Evolutionary conservation across 139 green algal species (phyloP).

Genomic region (Pleodorina starrii): DNA sequence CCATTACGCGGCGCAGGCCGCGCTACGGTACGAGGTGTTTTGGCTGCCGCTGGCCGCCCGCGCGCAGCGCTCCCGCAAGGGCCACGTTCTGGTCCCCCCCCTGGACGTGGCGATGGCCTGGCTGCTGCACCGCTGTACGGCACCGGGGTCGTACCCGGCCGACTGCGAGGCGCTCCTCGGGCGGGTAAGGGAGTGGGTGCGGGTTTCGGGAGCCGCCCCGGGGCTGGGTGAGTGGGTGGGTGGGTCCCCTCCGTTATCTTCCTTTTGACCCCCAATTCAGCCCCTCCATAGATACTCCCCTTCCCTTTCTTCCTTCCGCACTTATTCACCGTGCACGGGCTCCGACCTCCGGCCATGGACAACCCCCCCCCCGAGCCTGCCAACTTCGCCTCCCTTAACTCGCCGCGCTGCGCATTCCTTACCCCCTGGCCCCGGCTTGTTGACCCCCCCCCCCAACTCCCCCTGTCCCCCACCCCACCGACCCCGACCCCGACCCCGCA

Average conservation of each 20-base stretch:
- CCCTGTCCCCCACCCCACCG: background rate
- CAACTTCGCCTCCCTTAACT: too few relatives aligned
- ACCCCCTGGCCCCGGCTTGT: too few relatives aligned
- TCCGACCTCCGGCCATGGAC: too few relatives aligned
- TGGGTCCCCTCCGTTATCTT: too few relatives aligned
- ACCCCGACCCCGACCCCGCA: background rate
- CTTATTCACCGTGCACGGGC: too few relatives aligned
- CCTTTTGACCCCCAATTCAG: too few relatives aligned
- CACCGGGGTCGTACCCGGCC: background rate
- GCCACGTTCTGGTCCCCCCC: conserved; percentile 13
- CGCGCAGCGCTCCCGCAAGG: background rate
- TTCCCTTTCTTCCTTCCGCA: too few relatives aligned
- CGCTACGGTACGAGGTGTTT: conserved; percentile 31
- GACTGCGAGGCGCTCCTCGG: conserved; percentile 8
- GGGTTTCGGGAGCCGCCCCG: too few relatives aligned
- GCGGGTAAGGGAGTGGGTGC: background rate
- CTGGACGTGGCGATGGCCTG: conserved; percentile 35
- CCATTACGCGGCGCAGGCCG: conserved; percentile 16
- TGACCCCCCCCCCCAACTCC: background rate
- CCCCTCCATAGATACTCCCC: too few relatives aligned
- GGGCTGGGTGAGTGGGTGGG: background rate
- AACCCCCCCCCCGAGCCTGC: too few relatives aligned
- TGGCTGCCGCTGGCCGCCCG: conserved; percentile 37
- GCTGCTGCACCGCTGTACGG: conserved; percentile 28
- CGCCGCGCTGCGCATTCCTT: too few relatives aligned